Conservation (phyloP, 345 rosid genomes). For the Limnanthes douglasii region DNA sequence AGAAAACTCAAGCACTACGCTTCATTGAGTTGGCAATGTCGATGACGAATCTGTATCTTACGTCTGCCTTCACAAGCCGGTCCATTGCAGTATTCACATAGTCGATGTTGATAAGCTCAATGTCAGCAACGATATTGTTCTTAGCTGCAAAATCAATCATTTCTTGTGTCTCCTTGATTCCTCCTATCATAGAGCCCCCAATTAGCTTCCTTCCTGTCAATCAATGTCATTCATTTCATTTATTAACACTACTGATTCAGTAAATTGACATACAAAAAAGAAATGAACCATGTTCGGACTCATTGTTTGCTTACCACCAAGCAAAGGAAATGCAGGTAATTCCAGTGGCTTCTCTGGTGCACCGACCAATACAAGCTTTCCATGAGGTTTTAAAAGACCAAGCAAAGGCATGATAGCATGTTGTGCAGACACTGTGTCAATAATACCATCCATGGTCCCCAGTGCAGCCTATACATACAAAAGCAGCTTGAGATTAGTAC, state of each 20-base stretch:
- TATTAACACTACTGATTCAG: neutral
- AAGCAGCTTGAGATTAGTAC: neutral
- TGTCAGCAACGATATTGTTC: slow-evolving; percentile 29
- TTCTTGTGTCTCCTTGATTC: slow-evolving; percentile 47
- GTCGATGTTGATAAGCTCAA: slow-evolving; percentile 41
- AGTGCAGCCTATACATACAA: slow-evolving; percentile 11
- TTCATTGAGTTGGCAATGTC: slow-evolving; percentile 33
- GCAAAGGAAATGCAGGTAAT: slow-evolving; percentile 23
- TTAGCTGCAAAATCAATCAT: slow-evolving; percentile 43
- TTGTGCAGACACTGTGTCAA: slow-evolving; percentile 27
- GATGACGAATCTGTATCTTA: slow-evolving; percentile 44
- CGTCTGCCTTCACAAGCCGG: slow-evolving; percentile 27
- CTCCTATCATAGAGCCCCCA: slow-evolving; percentile 33
- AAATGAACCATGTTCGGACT: too few relatives aligned
- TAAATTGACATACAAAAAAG: too few relatives aligned
- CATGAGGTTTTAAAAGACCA: slow-evolving; percentile 20
- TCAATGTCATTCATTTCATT: neutral
- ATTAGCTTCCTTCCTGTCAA: slow-evolving; percentile 26
- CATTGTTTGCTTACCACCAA: slow-evolving; percentile 23
- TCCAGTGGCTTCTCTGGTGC: slow-evolving; percentile 36
- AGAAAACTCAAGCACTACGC: slow-evolving; percentile 9
- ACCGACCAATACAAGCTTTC: slow-evolving; percentile 30
- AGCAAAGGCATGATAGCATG: slow-evolving; percentile 26
- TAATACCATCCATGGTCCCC: slow-evolving; percentile 34
- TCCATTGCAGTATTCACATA: slow-evolving; percentile 45